Evolutionary conservation across 495 filamentous ascomycete genomes (phyloP).

Genomic region (Bacidia rubella): DNA sequence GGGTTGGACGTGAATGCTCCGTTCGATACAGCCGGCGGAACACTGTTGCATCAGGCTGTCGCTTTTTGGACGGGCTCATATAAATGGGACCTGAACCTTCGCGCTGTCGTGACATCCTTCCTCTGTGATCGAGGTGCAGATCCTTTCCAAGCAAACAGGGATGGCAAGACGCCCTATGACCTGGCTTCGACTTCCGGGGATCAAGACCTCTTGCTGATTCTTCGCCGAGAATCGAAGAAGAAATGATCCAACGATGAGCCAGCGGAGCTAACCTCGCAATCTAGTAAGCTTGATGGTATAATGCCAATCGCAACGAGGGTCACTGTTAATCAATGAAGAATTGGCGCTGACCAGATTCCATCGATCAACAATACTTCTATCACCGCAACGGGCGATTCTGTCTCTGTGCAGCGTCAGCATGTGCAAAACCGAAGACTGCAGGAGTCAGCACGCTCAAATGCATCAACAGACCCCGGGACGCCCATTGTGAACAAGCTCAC

Average conservation of each 20-base stretch:
- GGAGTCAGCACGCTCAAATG: no score
- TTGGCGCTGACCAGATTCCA: not conserved
- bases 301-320: not conserved
- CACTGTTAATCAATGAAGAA: not conserved
- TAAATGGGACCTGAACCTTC: slow-evolving; percentile 11
- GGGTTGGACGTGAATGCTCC: slow-evolving; percentile 10
- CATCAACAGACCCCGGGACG: no score
- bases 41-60: slow-evolving; percentile 12
- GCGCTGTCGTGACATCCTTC: slow-evolving; percentile 11
- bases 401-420: no score
- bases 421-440: no score
- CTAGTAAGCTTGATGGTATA: slow-evolving; percentile 1
- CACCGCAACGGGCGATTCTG: not conserved
- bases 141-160: slow-evolving; percentile 8
- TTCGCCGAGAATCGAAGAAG: slow-evolving; percentile 3
- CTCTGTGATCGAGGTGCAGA: slow-evolving; percentile 10
- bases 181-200: slow-evolving; percentile 9
- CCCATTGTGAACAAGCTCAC: no score
- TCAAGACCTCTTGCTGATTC: slow-evolving; percentile 10
- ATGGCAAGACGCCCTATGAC: slow-evolving; percentile 11
- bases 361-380: not conserved
- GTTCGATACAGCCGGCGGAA: slow-evolving; percentile 9
- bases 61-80: slow-evolving; percentile 14
- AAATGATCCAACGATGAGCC: slow-evolving; percentile 1
- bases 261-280: slow-evolving; percentile 1